Evolutionary conservation across 1,139 yeast species (phyloP).

Genomic region (Blastobotrys serpentis): DNA sequence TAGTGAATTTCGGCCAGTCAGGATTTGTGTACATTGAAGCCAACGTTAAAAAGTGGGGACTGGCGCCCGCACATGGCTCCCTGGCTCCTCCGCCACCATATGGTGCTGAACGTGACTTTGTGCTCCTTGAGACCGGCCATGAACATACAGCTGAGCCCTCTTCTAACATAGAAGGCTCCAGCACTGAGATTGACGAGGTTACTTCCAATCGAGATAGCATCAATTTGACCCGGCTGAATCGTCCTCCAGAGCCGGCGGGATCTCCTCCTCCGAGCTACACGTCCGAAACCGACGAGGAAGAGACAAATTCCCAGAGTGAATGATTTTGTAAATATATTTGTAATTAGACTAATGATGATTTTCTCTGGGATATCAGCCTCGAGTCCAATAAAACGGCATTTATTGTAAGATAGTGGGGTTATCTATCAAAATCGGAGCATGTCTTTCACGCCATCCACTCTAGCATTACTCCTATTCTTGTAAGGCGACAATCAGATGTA

Average conservation of each 20-base stretch:
- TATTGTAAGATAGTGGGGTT: no score
- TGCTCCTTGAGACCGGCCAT: conserved; percentile 38
- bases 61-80: conserved; percentile 72
- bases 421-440: no score
- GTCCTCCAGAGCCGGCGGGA: conserved; percentile 18
- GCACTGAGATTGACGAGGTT: conserved; percentile 17
- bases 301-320: no score
- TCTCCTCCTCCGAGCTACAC: conserved; percentile 34
- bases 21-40: conserved; percentile 97
- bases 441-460: no score
- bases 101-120: conserved; percentile 48
- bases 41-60: conserved; percentile 88
- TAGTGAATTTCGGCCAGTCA: conserved; percentile 83
- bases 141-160: conserved; percentile 10
- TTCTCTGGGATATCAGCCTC: no score
- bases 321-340: background rate
- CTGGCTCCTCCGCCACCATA: conserved; percentile 79
- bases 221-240: conserved; percentile 19
- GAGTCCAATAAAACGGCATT: no score
- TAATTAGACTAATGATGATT: background rate
- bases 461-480: no score
- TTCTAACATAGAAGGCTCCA: conserved; percentile 18
- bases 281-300: conserved; percentile 23
- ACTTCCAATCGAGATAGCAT: conserved; percentile 22
- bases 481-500: no score